A percentile compares a stretch with the other conserved stretches of the same genome.
Conservation (phyloP, 768 basidiomycete species). For the Hortiboletus flavorubellus region DNA sequence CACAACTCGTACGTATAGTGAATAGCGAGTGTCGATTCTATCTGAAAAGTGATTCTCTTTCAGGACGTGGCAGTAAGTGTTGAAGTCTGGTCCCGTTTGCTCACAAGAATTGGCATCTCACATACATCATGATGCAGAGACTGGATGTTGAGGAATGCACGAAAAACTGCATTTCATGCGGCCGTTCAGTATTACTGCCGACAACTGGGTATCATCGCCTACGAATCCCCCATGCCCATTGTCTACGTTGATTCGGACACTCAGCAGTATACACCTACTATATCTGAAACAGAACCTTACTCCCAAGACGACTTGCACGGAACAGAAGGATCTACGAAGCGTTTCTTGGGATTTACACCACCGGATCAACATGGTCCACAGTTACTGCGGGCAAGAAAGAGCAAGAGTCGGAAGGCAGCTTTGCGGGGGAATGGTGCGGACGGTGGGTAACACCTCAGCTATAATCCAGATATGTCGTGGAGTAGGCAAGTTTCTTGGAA, state of each 20-base stretch:
- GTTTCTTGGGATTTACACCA: conserved; percentile 30
- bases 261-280: conserved; percentile 4
- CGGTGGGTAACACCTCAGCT: neutral
- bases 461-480: conserved; percentile 11
- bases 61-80: conserved; percentile 36
- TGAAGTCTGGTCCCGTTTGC: neutral
- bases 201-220: conserved; percentile 62
- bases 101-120: conserved; percentile 2
- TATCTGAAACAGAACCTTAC: neutral
- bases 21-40: neutral
- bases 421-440: conserved; percentile 31
- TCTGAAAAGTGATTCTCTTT: conserved; percentile 6
- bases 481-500: conserved; percentile 5
- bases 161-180: conserved; percentile 77
- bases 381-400: conserved; percentile 29
- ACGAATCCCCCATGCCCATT: conserved; percentile 60
- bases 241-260: conserved; percentile 37
- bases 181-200: conserved; percentile 71
- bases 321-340: conserved; percentile 11
- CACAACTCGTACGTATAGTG: conserved; percentile 43
- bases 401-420: conserved; percentile 34
- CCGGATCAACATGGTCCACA: conserved; percentile 18
- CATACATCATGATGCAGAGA: conserved; percentile 31
- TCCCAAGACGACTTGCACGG: conserved; percentile 6
- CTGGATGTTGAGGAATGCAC: conserved; percentile 59